Base-by-base conservation (phyloP, 208 protist genomes). In the Wallacemonas sp. region DNA sequence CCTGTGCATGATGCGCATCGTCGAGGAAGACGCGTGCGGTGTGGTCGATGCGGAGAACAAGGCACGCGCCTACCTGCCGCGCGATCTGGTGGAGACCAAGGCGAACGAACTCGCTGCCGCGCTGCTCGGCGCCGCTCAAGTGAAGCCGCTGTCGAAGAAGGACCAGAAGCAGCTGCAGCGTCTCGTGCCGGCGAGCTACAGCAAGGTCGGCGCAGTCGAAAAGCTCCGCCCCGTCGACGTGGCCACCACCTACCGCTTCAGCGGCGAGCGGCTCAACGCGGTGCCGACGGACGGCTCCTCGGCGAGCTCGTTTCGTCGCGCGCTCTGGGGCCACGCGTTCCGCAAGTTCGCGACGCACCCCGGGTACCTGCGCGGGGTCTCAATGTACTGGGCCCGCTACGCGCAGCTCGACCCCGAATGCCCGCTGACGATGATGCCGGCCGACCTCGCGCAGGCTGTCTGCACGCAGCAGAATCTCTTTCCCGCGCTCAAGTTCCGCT, bases 1-100 rank as follows among this genome's bases (percentile, higher is more conserved):
- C 52, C 63, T 91, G n/a, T 94, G 85, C 72, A 93, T 96, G 88
- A 96, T 96, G 91, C 84, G 91, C 20, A 52, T 92, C 1, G 88
- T 89, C 14, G 91, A 94, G 59, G 91, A 94, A 63, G 84, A 93
- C 67, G 36, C 57, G 26, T 67, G 72, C 57, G 81, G 72, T 20
- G 61, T 91, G 39, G 61, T 52, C 32, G 88, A 96, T 52, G 88
- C 82, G 4, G 87, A 96, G 68, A 92, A 87, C 79, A 74, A 87
- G 61, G 83, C 86, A 1, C 82, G 83, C 8, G 69, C 91, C 2
- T 96, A 81, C 52, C 81, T 96, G 46, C 86, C 87, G 0, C 76
- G 74, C 38, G 70, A 77, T 12, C 71, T 84, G 39, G 50, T 96
- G 1, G 83, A 96, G 65, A 23, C 57, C 5, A 88, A 84, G 61